Conservation (phyloP, 345 rosid genomes). For the Streptanthus diversifolius region DNA sequence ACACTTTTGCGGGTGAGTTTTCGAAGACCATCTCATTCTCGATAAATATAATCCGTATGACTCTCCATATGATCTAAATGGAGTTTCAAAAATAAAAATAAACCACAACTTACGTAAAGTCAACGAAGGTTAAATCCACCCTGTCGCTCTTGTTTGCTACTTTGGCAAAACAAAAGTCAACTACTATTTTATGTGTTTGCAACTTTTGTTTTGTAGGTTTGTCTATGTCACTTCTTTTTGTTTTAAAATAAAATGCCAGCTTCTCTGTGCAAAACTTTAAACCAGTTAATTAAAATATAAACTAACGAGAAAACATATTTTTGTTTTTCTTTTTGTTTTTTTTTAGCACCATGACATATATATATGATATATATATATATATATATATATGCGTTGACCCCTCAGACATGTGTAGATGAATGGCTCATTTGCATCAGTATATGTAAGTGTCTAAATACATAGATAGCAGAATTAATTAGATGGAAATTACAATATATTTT, state of each 20-base stretch:
- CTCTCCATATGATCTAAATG: neutral
- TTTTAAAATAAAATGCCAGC: neutral
- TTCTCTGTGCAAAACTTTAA: neutral
- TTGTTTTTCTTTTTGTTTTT: neutral
- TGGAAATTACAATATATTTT: neutral
- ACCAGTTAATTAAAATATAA: neutral
- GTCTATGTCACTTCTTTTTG: neutral
- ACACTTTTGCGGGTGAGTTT: neutral
- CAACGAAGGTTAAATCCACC: slow-evolving; percentile 29
- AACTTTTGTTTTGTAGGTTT: neutral
- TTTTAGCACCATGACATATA: neutral
- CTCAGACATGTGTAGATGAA: neutral
- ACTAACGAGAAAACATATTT: neutral
- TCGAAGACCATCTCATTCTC: neutral
- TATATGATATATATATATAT: too few relatives aligned
- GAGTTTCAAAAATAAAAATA: neutral
- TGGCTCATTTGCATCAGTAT: neutral
- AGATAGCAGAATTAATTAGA: neutral
- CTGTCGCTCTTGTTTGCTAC: slow-evolving; percentile 28
- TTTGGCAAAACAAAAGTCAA: slow-evolving; percentile 35
- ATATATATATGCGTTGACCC: slow-evolving; percentile 8
- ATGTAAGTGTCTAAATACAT: neutral
- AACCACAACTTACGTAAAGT: slow-evolving; percentile 14
- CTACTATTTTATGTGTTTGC: slow-evolving; percentile 16
- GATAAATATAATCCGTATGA: neutral